Conservation (phyloP, 2,329 filamentous ascomycete species). For the Penicillium olsonii region DNA sequence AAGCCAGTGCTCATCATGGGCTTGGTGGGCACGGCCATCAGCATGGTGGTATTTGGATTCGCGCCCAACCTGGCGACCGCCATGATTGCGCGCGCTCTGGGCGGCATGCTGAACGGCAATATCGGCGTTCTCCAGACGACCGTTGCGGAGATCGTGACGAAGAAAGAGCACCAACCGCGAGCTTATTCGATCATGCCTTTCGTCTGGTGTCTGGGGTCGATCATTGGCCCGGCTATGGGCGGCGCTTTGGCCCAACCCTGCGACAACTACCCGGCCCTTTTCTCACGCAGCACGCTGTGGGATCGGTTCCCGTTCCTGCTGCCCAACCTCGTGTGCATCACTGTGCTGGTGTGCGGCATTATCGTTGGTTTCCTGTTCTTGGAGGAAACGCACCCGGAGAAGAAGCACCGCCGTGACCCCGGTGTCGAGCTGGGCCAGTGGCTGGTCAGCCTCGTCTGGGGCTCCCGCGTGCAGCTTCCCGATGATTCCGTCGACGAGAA, state of each 20-base stretch:
- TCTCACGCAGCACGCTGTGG: constrained; percentile 74
- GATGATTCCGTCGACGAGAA: constrained; percentile 48
- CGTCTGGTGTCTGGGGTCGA: constrained; percentile 96
- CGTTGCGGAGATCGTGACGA: constrained; percentile 87
- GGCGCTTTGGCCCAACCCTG: constrained; percentile 87
- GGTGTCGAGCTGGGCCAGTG: constrained; percentile 76
- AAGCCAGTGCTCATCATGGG: constrained; percentile 90
- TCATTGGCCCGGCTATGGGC: constrained; percentile 87
- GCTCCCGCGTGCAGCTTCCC: constrained; percentile 30
- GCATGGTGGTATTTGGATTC: constrained; percentile 91
- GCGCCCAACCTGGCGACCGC: constrained; percentile 79
- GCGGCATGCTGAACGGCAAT: constrained; percentile 92
- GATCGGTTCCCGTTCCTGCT: constrained; percentile 86
- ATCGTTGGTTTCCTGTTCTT: constrained; percentile 80
- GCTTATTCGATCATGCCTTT: constrained; percentile 98
- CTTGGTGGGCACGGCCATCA: constrained; percentile 86
- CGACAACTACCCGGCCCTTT: constrained; percentile 74
- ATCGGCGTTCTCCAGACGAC: constrained; percentile 95
- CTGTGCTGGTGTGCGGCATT: constrained; percentile 75
- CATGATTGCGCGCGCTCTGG: constrained; percentile 81
- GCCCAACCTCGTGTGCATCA: constrained; percentile 85
- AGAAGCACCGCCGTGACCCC: constrained; percentile 73
- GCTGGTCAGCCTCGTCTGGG: constrained; percentile 51
- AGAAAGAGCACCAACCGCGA: constrained; percentile 89
- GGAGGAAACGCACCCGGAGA: constrained; percentile 88